Evolutionary conservation across 768 basidiomycete genomes (phyloP), one percentile per base, ranked within the genome.

Genomic region (Boletus fagicola): DNA sequence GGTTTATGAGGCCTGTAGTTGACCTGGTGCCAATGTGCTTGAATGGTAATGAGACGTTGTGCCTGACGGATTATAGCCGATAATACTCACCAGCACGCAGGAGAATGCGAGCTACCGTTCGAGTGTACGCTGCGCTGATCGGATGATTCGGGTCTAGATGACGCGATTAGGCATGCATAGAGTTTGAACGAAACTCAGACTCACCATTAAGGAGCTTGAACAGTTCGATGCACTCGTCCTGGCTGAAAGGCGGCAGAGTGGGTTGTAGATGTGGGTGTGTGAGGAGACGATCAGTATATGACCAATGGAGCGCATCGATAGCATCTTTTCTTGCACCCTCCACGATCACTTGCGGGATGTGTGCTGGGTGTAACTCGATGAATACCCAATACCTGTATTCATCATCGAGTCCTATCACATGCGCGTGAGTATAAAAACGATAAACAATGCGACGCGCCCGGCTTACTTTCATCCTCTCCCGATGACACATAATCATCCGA

Each of bases 301-400:
- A 83, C 91, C 92, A 93, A 24, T 83, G 88, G 60, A 93, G 74
- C 0, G 83, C 82, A 53, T 92, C 88, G 65, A 87, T 77, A 1
- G 91, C 91, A 61, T 93, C 90, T 0, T 75, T 71, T 49, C 79
- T 79, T 11, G 86, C 85, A 43, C 76, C 78, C 8, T 72, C 64
- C 9, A 86, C 80, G 28, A 92, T 75, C 33, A n/a, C 63, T n/a
- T 39, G 63, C 0, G 78, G 66, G 9, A 77, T 74, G 68, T 93
- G 91, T 0, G 87, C 88, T 0, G 91, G 91, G 62, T 92, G 90
- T 35, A 80, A 73, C 69, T 91, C 87, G 73, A 93, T 80, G 66
- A 86, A 93, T 7, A 83, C 75, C 92, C 92, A 93, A 65, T 91
- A 93, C 53, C 87, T 78, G 62, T 87, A 90, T 65, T 90, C 88